Conservation (phyloP, 2,329 filamentous ascomycete species). For the Ascochyta fabae region DNA sequence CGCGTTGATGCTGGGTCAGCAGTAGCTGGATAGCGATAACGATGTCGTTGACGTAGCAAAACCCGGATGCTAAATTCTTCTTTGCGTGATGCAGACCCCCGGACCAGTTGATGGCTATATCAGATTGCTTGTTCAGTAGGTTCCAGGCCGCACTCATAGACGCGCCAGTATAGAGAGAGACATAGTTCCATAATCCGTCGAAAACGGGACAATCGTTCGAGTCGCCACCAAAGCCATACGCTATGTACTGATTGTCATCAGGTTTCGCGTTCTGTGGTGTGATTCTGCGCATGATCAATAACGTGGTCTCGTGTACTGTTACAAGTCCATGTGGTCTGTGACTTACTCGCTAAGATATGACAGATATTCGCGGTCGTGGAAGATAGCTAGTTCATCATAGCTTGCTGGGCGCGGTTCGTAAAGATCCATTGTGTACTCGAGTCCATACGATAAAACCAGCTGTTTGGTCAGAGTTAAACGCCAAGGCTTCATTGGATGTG, state of each 20-base stretch:
- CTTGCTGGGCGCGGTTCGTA: constrained; percentile 85
- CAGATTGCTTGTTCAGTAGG: constrained; percentile 82
- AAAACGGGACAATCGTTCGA: constrained; percentile 90
- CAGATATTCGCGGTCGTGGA: constrained; percentile 88
- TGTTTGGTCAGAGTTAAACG: constrained; percentile 93
- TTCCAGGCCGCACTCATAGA: constrained; percentile 91
- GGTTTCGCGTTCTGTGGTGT: constrained; percentile 56
- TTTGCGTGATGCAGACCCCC: constrained; percentile 97
- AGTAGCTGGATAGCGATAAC: constrained; percentile 91
- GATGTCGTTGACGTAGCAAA: constrained; percentile 99
- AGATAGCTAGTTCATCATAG: constrained; percentile 84
- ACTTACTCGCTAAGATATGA: constrained; percentile 71
- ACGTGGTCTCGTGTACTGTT: background rate
- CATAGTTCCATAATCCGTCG: constrained; percentile 93
- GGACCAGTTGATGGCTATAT: constrained; percentile 98
- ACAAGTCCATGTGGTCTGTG: too few relatives aligned
- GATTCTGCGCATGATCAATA: constrained; percentile 37
- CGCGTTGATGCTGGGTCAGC: constrained; percentile 78
- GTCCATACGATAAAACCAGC: constrained; percentile 90
- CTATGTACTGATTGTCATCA: constrained; percentile 55
- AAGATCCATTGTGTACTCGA: constrained; percentile 96
- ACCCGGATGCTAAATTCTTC: constrained; percentile 89
- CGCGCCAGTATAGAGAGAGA: constrained; percentile 88
- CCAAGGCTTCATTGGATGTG: constrained; percentile 99
- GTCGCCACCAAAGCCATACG: constrained; percentile 80